Percentiles rank a stretch among this genome's conserved stretches.
Conservation (phyloP, 1,139 yeast genomes). For the Geotrichum restrictum region DNA sequence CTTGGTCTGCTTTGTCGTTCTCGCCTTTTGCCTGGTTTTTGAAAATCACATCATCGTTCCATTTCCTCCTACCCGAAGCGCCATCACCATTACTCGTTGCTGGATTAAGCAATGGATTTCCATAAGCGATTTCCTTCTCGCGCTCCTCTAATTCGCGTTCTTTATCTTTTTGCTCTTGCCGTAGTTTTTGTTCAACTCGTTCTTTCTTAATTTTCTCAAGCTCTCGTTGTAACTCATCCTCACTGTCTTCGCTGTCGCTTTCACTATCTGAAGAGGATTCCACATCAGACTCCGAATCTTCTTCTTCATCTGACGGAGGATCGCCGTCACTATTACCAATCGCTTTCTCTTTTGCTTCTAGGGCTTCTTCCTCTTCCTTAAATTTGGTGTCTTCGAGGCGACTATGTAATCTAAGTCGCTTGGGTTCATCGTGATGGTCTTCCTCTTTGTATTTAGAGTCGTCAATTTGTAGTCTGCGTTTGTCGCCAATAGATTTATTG, state of each 20-base stretch:
- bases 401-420: conserved; percentile 30
- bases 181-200: conserved; percentile 38
- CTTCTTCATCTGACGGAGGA: conserved; percentile 22
- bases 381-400: conserved; percentile 28
- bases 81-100: conserved; percentile 3
- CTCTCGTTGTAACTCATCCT: conserved; percentile 47
- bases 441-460: conserved; percentile 18
- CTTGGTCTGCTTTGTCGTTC: conserved; percentile 30
- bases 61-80: conserved; percentile 39
- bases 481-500: conserved; percentile 9
- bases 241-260: conserved; percentile 30
- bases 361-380: conserved; percentile 27
- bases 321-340: conserved; percentile 22
- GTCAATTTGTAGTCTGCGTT: conserved; percentile 21
- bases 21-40: conserved; percentile 39
- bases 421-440: conserved; percentile 22
- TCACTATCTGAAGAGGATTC: conserved; percentile 29
- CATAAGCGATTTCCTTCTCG: conserved; percentile 39
- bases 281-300: conserved; percentile 28
- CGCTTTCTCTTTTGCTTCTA: conserved; percentile 24
- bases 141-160: conserved; percentile 38
- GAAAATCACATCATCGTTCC: conserved; percentile 48
- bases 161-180: conserved; percentile 36
- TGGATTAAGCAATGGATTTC: conserved; percentile 47
- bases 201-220: conserved; percentile 51